A percentile compares a stretch with the other conserved stretches of the same genome.
phyloP scores from a whole-genome alignment of 2,329 filamentous ascomycete genomes.

The Aspergillus sojae region DNA sequence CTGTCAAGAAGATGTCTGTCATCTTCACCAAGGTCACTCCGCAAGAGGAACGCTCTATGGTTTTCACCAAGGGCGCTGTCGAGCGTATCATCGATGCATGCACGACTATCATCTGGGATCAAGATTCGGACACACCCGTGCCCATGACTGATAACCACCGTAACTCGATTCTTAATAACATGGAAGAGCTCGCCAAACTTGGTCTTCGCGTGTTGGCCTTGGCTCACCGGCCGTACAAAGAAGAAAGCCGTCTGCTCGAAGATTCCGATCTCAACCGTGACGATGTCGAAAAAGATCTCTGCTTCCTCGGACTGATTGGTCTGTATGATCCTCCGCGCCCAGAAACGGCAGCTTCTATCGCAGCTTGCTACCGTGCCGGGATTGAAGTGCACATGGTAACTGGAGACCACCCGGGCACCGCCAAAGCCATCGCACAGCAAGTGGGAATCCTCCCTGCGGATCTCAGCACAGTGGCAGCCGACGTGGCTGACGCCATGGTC shows the following conservation, averaged over 20 bases:
- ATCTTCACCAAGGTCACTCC: constrained; percentile 51
- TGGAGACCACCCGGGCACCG: constrained; percentile 76
- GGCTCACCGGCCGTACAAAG: constrained; percentile 45
- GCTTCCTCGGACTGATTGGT: constrained; percentile 74
- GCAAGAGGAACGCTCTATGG: constrained; percentile 25
- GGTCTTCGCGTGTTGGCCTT: constrained; percentile 70
- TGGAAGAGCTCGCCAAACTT: constrained; percentile 65
- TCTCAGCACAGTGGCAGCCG: constrained; percentile 58
- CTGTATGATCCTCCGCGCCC: constrained; percentile 81
- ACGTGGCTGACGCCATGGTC: constrained; percentile 64
- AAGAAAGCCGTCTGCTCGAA: constrained; percentile 14
- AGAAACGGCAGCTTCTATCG: constrained; percentile 71
- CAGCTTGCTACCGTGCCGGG: constrained; percentile 68
- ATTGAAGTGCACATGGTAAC: constrained; percentile 81
- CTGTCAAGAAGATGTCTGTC: constrained; percentile 73
- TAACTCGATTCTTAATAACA: constrained; percentile 62
- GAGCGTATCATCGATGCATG: constrained; percentile 67
- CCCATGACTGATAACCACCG: constrained; percentile 57
- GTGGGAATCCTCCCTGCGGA: constrained; percentile 72
- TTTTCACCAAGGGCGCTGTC: constrained; percentile 54
- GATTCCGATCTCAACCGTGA: constrained; percentile 54
- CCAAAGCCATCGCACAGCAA: constrained; percentile 73
- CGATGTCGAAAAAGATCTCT: constrained; percentile 65
- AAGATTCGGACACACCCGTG: constrained; percentile 38
- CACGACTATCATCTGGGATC: constrained; percentile 49